Percentiles rank a stretch among this genome's conserved stretches.
phyloP scores from a whole-genome alignment of 306 rosid genomes.

The Gastrolobium villosum region DNA sequence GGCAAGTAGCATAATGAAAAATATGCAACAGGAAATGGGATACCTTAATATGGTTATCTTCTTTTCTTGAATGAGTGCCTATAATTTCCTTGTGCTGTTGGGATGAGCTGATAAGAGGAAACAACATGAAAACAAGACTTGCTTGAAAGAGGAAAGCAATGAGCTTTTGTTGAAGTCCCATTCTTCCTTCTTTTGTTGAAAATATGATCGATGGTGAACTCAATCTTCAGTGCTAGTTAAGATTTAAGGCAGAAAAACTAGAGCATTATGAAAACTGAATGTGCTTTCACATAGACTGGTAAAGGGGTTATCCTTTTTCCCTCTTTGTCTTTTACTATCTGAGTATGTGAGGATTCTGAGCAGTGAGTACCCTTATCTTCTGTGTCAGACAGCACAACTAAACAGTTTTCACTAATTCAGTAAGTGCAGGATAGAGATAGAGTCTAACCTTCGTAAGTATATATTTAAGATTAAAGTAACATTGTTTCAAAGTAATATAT shows the following conservation, averaged over 20 bases:
- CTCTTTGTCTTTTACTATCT: not conserved
- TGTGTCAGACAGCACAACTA: constrained; percentile 26
- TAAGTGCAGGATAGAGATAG: not conserved
- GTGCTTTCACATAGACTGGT: constrained; percentile 7
- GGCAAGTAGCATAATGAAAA: constrained; percentile 1
- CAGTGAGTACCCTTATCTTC: constrained; percentile 40
- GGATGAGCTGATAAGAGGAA: constrained; percentile 57
- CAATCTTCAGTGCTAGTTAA: constrained; percentile 42
- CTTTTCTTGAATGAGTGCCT: constrained; percentile 39
- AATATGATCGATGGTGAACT: constrained; percentile 1
- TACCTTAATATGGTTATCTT: constrained; percentile 63
- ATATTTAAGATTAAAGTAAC: constrained; percentile 42
- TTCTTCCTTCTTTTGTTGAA: constrained; percentile 47
- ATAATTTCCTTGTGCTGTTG: constrained; percentile 52
- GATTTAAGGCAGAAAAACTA: constrained; percentile 16
- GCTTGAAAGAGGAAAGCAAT: constrained; percentile 55
- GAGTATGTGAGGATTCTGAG: constrained; percentile 39
- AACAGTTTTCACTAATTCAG: constrained; percentile 36
- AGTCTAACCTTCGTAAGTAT: constrained; percentile 25
- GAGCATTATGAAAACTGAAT: constrained; percentile 1
- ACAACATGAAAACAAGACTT: constrained; percentile 54
- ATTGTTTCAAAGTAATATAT: constrained; percentile 25
- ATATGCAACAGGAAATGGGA: constrained; percentile 27
- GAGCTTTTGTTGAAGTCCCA: constrained; percentile 55
- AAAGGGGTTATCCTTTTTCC: constrained; percentile 22